Conservation (phyloP, 805 yeast genomes). For the Teunomyces pallodes region DNA sequence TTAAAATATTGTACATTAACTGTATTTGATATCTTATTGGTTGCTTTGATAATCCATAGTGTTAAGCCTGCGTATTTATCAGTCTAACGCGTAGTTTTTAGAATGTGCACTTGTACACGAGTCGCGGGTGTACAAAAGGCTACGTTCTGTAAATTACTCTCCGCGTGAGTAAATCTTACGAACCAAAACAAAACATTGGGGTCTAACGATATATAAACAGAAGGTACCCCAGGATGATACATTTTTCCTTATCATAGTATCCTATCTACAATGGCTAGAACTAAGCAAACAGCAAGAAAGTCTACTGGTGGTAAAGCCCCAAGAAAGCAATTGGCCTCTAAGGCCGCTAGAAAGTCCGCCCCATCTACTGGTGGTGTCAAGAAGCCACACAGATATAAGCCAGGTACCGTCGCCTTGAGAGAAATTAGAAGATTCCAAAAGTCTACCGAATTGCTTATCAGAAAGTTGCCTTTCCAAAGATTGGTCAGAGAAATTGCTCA, state of each 20-base stretch:
- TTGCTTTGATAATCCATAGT: no score
- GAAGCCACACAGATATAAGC: conserved; percentile 95
- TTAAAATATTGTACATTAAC: not conserved
- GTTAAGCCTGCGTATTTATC: not conserved
- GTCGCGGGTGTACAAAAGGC: not conserved
- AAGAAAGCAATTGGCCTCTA: conserved; percentile 89
- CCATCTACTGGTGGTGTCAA: conserved; percentile 92
- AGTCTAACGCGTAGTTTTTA: not conserved
- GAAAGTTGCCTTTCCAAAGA: conserved; percentile 97
- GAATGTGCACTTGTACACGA: not conserved
- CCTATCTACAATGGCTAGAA: conserved; percentile 70
- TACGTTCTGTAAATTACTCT: not conserved
- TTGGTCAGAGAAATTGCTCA: conserved; percentile 94
- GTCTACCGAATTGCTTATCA: conserved; percentile 89
- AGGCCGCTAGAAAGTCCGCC: conserved; percentile 91
- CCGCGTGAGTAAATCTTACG: not conserved
- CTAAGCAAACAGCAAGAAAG: conserved; percentile 92
- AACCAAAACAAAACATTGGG: not conserved
- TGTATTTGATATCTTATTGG: no score
- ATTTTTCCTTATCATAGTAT: conserved; percentile 2
- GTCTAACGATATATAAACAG: not conserved
- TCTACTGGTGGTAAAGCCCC: conserved; percentile 96
- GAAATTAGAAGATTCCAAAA: conserved; percentile 98
- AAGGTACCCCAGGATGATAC: not conserved
- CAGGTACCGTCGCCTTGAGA: conserved; percentile 95